Conservation (phyloP, 2,329 filamentous ascomycete species). For the Cryphonectria parasitica region DNA sequence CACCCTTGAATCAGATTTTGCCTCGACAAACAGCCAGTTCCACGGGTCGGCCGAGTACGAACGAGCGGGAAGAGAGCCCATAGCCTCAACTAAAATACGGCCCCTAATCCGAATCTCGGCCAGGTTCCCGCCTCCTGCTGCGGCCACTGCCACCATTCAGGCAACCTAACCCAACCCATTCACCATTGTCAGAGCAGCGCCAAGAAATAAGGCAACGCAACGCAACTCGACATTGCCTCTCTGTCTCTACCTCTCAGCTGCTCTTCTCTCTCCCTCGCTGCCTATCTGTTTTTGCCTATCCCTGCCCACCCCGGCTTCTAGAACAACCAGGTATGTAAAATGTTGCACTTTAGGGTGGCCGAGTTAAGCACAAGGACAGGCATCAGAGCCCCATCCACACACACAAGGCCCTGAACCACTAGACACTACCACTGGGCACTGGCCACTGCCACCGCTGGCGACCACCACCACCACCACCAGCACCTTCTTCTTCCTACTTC, state of each 20-base stretch:
- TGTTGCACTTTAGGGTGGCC: neutral
- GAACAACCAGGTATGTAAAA: neutral
- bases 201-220: neutral
- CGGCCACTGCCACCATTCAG: neutral
- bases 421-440: too few species aligned
- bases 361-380: neutral
- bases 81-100: neutral
- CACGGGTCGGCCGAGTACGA: neutral
- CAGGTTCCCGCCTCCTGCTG: conserved; percentile 7
- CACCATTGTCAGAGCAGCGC: neutral
- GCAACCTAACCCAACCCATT: neutral
- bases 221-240: neutral
- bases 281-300: too few species aligned
- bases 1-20: neutral
- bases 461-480: neutral
- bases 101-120: conserved; percentile 1
- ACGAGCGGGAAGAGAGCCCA: neutral
- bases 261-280: neutral
- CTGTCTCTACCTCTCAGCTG: neutral
- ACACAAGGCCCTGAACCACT: neutral
- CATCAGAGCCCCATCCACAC: neutral
- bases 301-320: neutral
- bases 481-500: neutral
- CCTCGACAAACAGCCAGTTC: neutral
- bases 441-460: neutral